Conservation (phyloP, 106 monocot genomes). For the Dendrobium huoshanense region DNA sequence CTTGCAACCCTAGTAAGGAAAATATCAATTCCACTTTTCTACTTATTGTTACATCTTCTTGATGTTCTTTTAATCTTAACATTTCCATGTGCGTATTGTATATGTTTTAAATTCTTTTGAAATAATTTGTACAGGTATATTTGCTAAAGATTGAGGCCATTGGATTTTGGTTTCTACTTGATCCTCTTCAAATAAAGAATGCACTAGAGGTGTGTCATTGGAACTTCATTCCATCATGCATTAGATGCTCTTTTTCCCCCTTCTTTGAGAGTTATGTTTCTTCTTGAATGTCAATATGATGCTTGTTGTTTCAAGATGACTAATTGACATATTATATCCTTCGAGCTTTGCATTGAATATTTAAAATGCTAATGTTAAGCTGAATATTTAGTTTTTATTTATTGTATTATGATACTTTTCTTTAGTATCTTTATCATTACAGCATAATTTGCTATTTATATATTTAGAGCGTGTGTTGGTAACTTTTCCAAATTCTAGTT, state of each 20-base stretch:
- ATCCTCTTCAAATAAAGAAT: conserved; percentile 96
- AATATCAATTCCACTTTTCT: background rate
- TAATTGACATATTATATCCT: background rate
- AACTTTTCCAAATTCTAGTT: conserved; percentile 38
- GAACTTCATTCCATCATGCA: background rate
- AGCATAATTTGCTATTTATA: background rate
- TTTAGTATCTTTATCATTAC: background rate
- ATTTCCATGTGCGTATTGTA: background rate
- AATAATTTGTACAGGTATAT: conserved; percentile 59
- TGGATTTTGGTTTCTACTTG: conserved; percentile 93
- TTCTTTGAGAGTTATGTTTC: background rate
- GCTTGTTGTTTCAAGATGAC: background rate
- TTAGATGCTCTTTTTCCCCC: background rate
- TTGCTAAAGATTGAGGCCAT: conserved; percentile 98
- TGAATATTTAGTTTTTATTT: background rate
- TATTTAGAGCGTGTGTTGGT: background rate
- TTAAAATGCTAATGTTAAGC: background rate
- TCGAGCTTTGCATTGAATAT: no score
- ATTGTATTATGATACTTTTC: background rate
- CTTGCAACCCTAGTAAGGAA: background rate
- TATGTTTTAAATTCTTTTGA: conserved; percentile 7
- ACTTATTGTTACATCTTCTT: background rate
- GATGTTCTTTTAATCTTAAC: background rate
- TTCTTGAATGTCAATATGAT: background rate
- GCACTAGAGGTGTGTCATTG: conserved; percentile 63